These are phyloP conservation scores for Microsporum audouinii DNA, from an alignment of 2,329 filamentous ascomycete genomes.

Conservation along the genomic window DNA sequence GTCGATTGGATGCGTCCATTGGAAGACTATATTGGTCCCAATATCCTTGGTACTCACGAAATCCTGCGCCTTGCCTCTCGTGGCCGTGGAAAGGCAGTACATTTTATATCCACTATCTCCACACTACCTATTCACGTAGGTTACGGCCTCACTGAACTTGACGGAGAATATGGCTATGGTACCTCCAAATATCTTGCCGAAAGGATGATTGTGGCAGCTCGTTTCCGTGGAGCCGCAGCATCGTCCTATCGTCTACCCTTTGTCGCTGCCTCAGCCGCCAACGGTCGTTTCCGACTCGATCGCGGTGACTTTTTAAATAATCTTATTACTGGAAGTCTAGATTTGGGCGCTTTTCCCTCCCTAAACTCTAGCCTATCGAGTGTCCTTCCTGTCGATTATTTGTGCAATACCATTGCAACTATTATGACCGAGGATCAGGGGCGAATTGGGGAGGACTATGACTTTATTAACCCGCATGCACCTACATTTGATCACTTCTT, in stretches of 20 bases:
- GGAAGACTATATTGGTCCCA: slow-evolving; percentile 3
- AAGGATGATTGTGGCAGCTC: slow-evolving; percentile 2
- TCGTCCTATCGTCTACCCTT: slow-evolving; percentile 2
- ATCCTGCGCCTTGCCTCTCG: neutral
- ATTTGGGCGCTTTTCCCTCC: neutral
- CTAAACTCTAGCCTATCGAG: neutral
- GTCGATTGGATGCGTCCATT: slow-evolving; percentile 5
- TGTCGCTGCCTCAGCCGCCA: neutral
- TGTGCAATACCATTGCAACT: slow-evolving; percentile 1
- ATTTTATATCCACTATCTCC: slow-evolving; percentile 1
- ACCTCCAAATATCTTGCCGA: slow-evolving; percentile 3
- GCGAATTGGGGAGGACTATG: neutral
- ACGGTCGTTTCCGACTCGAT: slow-evolving; percentile 1
- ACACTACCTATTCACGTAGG: slow-evolving; percentile 1
- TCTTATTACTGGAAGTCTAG: slow-evolving; percentile 2
- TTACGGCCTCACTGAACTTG: slow-evolving; percentile 1
- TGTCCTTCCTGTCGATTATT: neutral
- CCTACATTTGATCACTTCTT: neutral
- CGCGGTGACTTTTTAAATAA: slow-evolving; percentile 5
- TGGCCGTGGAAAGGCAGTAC: neutral
- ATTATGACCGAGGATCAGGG: slow-evolving; percentile 3
- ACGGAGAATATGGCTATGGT: slow-evolving; percentile 3
- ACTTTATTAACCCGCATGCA: neutral
- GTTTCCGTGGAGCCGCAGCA: slow-evolving; percentile 1
- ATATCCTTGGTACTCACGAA: neutral